A percentile compares a stretch with the other conserved stretches of the same genome.
These are phyloP conservation scores for Spongospora subterranea DNA, from an alignment of 208 protist genomes.

Conservation along the genomic window DNA sequence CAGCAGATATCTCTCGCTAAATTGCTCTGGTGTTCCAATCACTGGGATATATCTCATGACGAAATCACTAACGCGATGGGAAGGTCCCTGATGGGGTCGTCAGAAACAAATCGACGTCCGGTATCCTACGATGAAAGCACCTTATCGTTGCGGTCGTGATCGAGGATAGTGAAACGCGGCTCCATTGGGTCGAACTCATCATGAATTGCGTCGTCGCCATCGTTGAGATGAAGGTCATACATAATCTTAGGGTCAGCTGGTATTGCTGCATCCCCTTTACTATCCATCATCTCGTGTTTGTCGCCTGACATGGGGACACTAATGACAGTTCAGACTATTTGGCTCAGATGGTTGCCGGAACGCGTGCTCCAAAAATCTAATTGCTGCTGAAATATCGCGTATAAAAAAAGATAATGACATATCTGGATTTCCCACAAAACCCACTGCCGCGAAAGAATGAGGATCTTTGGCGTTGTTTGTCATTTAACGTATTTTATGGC, in stretches of 20 bases:
- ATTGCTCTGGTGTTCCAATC: not conserved
- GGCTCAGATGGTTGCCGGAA: not conserved
- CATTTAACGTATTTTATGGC: not conserved
- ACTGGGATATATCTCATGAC: not conserved
- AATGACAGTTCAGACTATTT: not conserved
- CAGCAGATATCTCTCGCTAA: conserved; percentile 44
- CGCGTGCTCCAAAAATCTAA: not conserved
- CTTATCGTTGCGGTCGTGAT: not conserved
- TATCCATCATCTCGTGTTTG: not conserved
- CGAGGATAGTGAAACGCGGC: not conserved
- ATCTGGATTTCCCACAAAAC: not conserved
- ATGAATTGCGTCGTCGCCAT: not conserved
- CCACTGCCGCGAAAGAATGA: not conserved
- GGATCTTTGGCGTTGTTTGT: not conserved
- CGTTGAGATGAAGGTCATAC: not conserved
- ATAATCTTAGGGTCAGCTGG: too few species aligned
- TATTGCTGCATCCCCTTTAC: not conserved
- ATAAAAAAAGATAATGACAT: not conserved
- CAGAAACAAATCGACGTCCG: not conserved
- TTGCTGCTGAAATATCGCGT: not conserved
- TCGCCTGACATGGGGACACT: not conserved
- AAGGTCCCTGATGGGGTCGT: not conserved
- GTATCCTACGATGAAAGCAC: not conserved
- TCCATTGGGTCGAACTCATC: not conserved
- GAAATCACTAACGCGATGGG: conserved; percentile 19